phyloP scores from a whole-genome alignment of 768 basidiomycete genomes.

The Xerocomellus intermedius region DNA sequence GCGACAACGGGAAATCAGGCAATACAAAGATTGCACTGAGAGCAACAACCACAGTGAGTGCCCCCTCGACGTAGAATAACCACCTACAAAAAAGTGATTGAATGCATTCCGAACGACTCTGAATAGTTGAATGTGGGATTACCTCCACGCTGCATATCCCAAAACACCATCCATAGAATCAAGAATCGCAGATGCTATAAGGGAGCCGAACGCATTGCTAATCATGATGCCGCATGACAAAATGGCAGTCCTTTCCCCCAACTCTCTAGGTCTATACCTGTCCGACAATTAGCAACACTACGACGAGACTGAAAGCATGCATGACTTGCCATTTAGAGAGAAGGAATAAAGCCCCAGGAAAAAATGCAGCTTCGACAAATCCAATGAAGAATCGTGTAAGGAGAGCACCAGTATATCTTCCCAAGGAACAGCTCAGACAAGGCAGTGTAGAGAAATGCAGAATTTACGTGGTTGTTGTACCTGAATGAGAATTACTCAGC shows the following conservation, averaged over 20 bases:
- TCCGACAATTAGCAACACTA: constrained; percentile 45
- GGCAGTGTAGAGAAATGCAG: neutral
- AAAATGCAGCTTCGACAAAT: constrained; percentile 70
- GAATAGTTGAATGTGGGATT: constrained; percentile 15
- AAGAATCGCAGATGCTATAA: constrained; percentile 76
- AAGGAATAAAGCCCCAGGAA: constrained; percentile 56
- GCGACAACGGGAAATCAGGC: constrained; percentile 71
- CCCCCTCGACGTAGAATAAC: constrained; percentile 71
- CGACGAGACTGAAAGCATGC: neutral
- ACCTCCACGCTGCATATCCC: constrained; percentile 75
- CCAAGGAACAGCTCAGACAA: neutral
- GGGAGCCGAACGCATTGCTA: constrained; percentile 78
- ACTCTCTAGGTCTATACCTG: constrained; percentile 70
- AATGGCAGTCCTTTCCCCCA: constrained; percentile 66
- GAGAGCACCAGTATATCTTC: constrained; percentile 62
- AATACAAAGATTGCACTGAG: constrained; percentile 59
- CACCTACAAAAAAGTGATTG: constrained; percentile 43
- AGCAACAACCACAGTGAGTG: constrained; percentile 50
- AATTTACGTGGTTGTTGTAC: constrained; percentile 40
- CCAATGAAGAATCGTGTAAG: constrained; percentile 76
- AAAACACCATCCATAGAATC: constrained; percentile 65
- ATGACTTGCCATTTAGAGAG: constrained; percentile 36
- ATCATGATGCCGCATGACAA: constrained; percentile 73
- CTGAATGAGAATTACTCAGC: constrained; percentile 20
- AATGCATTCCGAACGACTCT: neutral